Percentiles rank a stretch among this genome's conserved stretches.
These are phyloP conservation scores for Drosera capensis DNA, from an alignment of 148 eudicot genomes.

Conservation along the genomic window DNA sequence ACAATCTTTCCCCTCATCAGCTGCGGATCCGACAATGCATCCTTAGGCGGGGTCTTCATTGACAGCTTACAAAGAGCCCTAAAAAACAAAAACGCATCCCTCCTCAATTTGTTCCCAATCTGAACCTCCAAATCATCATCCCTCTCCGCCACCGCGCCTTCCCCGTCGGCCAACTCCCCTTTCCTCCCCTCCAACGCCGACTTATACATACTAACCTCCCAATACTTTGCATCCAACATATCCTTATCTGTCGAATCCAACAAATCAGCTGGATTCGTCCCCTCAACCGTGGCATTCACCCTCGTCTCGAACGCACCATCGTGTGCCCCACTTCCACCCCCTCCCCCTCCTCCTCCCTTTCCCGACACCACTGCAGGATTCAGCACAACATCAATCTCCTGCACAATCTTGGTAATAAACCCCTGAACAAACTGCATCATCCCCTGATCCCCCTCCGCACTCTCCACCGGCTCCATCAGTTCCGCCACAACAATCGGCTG, in stretches of 20 bases:
- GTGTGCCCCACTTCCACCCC: constrained; percentile 26
- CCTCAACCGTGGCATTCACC: constrained; percentile 62
- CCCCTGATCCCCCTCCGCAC: constrained; percentile 41
- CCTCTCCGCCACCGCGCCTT: constrained; percentile 55
- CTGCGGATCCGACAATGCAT: constrained; percentile 69
- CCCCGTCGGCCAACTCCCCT: constrained; percentile 86
- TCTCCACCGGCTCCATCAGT: constrained; percentile 83
- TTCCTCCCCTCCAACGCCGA: constrained; percentile 88
- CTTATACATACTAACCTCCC: constrained; percentile 99
- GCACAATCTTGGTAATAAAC: constrained; percentile 71
- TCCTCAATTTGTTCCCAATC: constrained; percentile 87
- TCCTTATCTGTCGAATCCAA: constrained; percentile 96
- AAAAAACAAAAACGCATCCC: constrained; percentile 94
- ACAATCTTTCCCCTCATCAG: constrained; percentile 90
- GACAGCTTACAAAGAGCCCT: constrained; percentile 90
- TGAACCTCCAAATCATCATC: constrained; percentile 91
- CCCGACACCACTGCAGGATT: constrained; percentile 32
- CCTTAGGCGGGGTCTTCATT: constrained; percentile 98
- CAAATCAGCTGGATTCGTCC: constrained; percentile 91
- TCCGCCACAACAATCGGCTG: constrained; percentile 98
- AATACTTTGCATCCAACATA: constrained; percentile 97
- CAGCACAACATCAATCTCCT: constrained; percentile 77
- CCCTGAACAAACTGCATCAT: constrained; percentile 86
- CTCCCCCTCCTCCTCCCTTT: constrained; percentile 9
- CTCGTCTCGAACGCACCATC: constrained; percentile 91